Percentiles rank a stretch among this genome's conserved stretches.
Conservation (phyloP, 2,329 filamentous ascomycete genomes). For the Cordyceps tenuipes region DNA sequence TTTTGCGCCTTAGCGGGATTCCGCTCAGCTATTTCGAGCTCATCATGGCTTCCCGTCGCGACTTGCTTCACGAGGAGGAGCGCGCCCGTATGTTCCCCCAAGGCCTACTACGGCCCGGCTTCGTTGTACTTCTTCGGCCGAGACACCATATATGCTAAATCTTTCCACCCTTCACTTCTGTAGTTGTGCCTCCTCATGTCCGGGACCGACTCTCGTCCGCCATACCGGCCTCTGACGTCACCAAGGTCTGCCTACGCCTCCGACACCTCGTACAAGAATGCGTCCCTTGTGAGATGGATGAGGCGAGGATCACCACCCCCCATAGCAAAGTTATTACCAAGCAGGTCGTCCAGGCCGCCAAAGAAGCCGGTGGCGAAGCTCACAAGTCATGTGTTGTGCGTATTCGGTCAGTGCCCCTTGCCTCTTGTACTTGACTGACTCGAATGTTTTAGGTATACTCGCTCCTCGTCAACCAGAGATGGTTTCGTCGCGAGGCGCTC, state of each 20-base stretch:
- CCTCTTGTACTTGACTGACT: neutral
- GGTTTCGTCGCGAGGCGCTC: constrained; percentile 71
- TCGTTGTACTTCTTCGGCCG: neutral
- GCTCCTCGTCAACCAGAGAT: constrained; percentile 61
- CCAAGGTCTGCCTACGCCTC: constrained; percentile 79
- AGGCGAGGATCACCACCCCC: constrained; percentile 62
- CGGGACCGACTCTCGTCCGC: constrained; percentile 54
- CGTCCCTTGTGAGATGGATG: constrained; percentile 82
- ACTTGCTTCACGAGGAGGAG: constrained; percentile 12
- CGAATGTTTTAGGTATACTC: constrained; percentile 50
- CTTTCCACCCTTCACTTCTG: neutral
- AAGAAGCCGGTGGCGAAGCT: constrained; percentile 68
- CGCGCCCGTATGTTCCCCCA: constrained; percentile 4
- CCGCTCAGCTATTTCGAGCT: neutral
- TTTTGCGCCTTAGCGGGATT: neutral
- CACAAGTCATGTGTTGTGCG: constrained; percentile 64
- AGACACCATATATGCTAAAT: neutral
- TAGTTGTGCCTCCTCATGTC: constrained; percentile 59
- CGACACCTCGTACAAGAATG: constrained; percentile 86
- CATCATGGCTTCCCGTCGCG: constrained; percentile 4
- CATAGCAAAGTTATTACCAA: constrained; percentile 81
- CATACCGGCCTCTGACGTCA: constrained; percentile 71
- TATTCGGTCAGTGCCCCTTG: neutral
- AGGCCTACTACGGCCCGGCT: neutral
- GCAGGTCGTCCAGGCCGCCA: constrained; percentile 71